Conservation (phyloP, 2,329 filamentous ascomycete genomes). For the Chaetomiaceae sp. region DNA sequence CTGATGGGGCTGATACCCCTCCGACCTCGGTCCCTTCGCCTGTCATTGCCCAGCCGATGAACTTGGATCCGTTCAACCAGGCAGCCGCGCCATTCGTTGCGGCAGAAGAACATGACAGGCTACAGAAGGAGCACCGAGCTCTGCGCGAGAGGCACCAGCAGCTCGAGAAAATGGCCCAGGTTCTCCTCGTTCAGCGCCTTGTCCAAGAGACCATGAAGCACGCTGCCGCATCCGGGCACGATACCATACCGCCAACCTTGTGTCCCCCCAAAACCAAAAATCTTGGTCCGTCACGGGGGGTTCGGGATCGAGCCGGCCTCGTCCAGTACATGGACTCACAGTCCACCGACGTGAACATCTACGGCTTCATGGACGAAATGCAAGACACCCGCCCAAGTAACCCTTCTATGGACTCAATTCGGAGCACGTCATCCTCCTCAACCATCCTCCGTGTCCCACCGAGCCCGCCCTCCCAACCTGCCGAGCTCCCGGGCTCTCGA, state of each 20-base stretch:
- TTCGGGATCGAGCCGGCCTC: slow-evolving; percentile 23
- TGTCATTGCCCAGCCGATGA: not conserved
- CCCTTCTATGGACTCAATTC: slow-evolving; percentile 23
- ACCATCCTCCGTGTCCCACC: slow-evolving; percentile 29
- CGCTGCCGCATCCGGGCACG: not conserved
- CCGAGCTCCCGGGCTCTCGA: not conserved
- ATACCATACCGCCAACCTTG: not conserved
- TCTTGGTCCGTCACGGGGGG: not conserved
- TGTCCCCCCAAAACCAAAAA: not conserved
- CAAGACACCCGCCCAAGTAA: slow-evolving; percentile 21
- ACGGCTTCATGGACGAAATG: slow-evolving; percentile 27
- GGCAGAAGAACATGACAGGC: slow-evolving; percentile 16
- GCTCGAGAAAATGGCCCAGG: slow-evolving; percentile 16
- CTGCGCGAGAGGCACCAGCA: slow-evolving; percentile 19
- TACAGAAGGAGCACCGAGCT: slow-evolving; percentile 18
- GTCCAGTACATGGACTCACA: slow-evolving; percentile 29
- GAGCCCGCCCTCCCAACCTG: slow-evolving; percentile 18
- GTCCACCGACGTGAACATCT: slow-evolving; percentile 23
- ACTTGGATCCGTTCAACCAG: not conserved
- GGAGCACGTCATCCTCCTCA: slow-evolving; percentile 23
- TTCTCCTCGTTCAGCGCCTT: slow-evolving; percentile 9
- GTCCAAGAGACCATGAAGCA: slow-evolving; percentile 5
- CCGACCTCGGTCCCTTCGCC: slow-evolving; percentile 18
- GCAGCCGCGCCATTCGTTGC: slow-evolving; percentile 13
- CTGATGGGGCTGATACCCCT: slow-evolving; percentile 9